A percentile compares a stretch with the other conserved stretches of the same genome.
Evolutionary conservation across 306 rosid genomes (phyloP).

Genomic region (Quercus berberidifolia): DNA sequence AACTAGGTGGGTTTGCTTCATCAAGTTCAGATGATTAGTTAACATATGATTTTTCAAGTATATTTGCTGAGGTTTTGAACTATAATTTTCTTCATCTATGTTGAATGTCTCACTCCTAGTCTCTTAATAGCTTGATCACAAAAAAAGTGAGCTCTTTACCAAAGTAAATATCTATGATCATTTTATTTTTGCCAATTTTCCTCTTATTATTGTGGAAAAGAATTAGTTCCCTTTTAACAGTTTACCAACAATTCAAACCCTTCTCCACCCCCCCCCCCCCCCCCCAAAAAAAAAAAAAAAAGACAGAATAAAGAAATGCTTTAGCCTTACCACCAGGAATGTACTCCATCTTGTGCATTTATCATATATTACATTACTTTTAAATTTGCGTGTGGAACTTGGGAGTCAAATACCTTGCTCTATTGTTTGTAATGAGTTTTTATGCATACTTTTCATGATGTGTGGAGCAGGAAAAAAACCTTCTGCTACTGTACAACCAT

Average conservation of each 20-base stretch:
- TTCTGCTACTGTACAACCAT: slow-evolving; percentile 85
- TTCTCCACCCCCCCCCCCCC: no score
- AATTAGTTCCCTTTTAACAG: not conserved
- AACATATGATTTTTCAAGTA: not conserved
- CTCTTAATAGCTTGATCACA: not conserved
- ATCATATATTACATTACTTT: not conserved
- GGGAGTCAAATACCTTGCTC: not conserved
- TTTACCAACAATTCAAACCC: not conserved
- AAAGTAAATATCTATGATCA: not conserved
- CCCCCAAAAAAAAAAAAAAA: no score
- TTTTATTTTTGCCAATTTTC: not conserved
- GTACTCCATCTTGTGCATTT: not conserved
- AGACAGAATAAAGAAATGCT: no score
- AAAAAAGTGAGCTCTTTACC: not conserved
- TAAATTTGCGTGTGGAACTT: not conserved
- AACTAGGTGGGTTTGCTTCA: not conserved
- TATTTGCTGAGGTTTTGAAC: not conserved
- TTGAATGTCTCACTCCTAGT: not conserved
- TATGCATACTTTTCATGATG: not conserved
- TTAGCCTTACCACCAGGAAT: not conserved
- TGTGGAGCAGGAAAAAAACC: slow-evolving; percentile 48
- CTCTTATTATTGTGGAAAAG: not conserved
- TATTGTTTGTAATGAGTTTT: not conserved
- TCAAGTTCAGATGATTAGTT: not conserved
- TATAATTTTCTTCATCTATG: not conserved